Evolutionary conservation across 192 early-diverging fungal species (phyloP).

Genomic region (Podila epicladia): DNA sequence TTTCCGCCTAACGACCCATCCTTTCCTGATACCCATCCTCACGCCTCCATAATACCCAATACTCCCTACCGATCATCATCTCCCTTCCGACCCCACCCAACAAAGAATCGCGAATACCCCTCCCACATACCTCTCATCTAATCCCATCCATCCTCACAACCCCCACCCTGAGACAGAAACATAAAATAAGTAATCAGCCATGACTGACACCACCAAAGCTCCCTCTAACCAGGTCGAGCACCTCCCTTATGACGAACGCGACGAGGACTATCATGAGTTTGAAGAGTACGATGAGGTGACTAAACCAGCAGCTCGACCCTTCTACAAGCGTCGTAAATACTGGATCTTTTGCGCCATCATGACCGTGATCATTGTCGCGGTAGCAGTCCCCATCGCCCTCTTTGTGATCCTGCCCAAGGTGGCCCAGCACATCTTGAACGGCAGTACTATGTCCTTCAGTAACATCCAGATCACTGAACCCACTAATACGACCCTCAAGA

Average conservation of each 20-base stretch:
- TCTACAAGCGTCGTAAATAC: constrained; percentile 61
- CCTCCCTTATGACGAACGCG: constrained; percentile 46
- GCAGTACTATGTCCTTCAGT: constrained; percentile 49
- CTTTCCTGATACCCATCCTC: not conserved
- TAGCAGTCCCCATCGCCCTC: constrained; percentile 57
- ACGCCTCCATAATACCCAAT: too few relatives aligned
- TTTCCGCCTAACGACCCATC: not conserved
- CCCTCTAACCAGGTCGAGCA: constrained; percentile 45
- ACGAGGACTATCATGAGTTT: constrained; percentile 52
- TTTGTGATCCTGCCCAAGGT: constrained; percentile 66
- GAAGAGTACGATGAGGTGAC: constrained; percentile 46
- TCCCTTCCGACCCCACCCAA: constrained; percentile 3
- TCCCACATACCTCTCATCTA: not conserved
- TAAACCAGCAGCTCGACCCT: constrained; percentile 51
- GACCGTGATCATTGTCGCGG: constrained; percentile 55
- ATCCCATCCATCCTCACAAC: not conserved
- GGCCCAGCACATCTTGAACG: constrained; percentile 58
- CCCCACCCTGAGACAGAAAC: not conserved
- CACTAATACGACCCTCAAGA: constrained; percentile 36
- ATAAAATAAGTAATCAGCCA: constrained; percentile 3
- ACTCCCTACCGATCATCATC: not conserved
- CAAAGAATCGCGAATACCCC: constrained; percentile 4
- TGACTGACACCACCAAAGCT: constrained; percentile 13
- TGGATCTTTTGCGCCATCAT: constrained; percentile 64
- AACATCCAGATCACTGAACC: constrained; percentile 50